Evolutionary conservation across 768 basidiomycete genomes (phyloP).

Genomic region (Calocybe gangraenosa): DNA sequence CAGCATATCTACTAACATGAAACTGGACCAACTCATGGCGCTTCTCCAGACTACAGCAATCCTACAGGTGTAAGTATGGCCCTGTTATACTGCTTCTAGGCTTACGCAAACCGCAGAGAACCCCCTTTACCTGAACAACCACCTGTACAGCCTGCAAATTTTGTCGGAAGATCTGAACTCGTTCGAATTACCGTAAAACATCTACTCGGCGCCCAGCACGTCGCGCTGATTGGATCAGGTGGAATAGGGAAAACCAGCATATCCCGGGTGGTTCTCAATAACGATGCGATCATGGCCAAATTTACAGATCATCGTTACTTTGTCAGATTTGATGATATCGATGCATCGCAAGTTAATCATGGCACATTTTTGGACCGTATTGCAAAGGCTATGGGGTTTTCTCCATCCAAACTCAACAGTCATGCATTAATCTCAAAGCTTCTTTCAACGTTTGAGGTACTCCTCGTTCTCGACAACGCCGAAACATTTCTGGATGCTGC

Average conservation of each 20-base stretch:
- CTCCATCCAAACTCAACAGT: not conserved
- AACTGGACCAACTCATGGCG: slow-evolving; percentile 8
- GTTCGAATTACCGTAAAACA: not conserved
- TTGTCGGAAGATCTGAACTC: slow-evolving; percentile 1
- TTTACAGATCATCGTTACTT: slow-evolving; percentile 9
- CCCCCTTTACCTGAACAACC: not conserved
- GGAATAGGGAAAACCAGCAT: slow-evolving; percentile 15
- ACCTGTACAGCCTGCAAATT: not conserved
- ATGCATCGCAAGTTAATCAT: slow-evolving; percentile 5
- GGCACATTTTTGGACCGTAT: slow-evolving; percentile 9
- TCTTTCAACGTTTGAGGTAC: not conserved
- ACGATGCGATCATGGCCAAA: not conserved
- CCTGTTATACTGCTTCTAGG: not conserved
- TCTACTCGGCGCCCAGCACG: not conserved
- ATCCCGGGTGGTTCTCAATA: slow-evolving; percentile 7
- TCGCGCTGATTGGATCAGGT: slow-evolving; percentile 12
- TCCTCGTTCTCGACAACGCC: slow-evolving; percentile 14
- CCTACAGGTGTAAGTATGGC: not conserved
- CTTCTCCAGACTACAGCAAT: not conserved
- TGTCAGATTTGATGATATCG: slow-evolving; percentile 12
- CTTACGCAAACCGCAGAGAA: not conserved
- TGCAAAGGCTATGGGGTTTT: not conserved
- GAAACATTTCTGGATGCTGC: slow-evolving; percentile 14
- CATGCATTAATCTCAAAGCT: not conserved
- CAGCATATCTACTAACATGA: slow-evolving; percentile 7